Evolutionary conservation across 257 asterid species (phyloP).

Genomic region (Hygrophila difformis): DNA sequence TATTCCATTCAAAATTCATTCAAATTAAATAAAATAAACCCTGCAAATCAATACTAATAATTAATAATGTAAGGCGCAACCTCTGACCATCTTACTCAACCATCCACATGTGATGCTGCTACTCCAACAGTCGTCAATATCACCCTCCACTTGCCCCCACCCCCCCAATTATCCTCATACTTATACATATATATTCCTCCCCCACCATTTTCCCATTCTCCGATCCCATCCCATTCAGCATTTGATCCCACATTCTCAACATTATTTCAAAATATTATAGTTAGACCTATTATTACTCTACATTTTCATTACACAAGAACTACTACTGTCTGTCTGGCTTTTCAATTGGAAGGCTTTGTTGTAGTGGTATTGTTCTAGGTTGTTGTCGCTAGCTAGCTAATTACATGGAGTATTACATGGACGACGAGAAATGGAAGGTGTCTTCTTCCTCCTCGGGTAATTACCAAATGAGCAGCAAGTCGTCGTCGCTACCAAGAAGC

Average conservation of each 20-base stretch:
- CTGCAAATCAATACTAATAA: no score
- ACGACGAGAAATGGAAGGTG: neutral
- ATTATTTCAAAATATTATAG: no score
- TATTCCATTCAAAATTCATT: no score
- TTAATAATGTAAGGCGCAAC: neutral
- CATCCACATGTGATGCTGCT: neutral
- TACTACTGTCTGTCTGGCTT: no score
- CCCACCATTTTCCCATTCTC: neutral
- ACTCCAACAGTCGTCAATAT: neutral
- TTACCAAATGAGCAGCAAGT: neutral
- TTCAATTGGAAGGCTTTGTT: no score
- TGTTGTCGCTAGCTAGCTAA: neutral
- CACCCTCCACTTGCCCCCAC: neutral
- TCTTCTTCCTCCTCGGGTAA: neutral
- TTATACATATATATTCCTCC: neutral
- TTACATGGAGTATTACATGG: neutral
- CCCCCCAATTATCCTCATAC: neutral
- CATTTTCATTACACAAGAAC: no score
- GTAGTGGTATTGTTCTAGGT: no score
- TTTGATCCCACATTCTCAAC: no score
- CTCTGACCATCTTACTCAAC: neutral
- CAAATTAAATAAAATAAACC: no score
- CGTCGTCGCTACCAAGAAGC: neutral
- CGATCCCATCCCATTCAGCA: no score
- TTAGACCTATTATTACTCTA: no score